phyloP scores from a whole-genome alignment of 148 eudicot genomes.

The Amaranthus palmeri region DNA sequence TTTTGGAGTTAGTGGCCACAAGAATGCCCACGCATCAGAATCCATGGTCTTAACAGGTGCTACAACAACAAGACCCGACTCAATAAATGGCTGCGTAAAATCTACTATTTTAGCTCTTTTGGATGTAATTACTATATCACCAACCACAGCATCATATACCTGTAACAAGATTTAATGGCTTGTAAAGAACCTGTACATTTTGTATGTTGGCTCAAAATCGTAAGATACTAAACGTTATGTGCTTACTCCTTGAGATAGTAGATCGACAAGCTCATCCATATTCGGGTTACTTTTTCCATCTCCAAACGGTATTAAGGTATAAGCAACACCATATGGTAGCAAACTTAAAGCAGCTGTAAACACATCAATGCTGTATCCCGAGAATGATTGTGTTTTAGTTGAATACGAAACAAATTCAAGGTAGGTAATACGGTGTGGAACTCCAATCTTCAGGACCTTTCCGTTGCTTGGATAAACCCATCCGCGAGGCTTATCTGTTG shows the following conservation, averaged over 20 bases:
- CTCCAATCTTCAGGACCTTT: conserved; percentile 53
- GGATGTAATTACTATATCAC: conserved; percentile 64
- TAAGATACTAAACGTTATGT: background rate
- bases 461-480: conserved; percentile 71
- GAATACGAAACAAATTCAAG: conserved; percentile 42
- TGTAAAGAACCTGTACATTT: background rate
- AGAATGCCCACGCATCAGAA: conserved; percentile 62
- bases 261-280: conserved; percentile 38
- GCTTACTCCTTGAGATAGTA: conserved; percentile 59
- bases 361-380: conserved; percentile 78
- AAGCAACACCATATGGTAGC: conserved; percentile 68
- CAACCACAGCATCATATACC: conserved; percentile 63
- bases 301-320: conserved; percentile 53
- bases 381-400: conserved; percentile 33
- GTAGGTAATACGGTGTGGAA: conserved; percentile 60
- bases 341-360: conserved; percentile 59
- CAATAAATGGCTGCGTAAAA: conserved; percentile 61
- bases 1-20: conserved; percentile 48
- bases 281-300: conserved; percentile 55
- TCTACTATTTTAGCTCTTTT: conserved; percentile 53
- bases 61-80: conserved; percentile 66
- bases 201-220: background rate
- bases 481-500: conserved; percentile 57
- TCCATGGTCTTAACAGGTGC: conserved; percentile 40
- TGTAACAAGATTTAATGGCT: conserved; percentile 7